Base-by-base conservation (phyloP, 192 early-diverging fungal genomes). In the Podochytrium sp. region DNA sequence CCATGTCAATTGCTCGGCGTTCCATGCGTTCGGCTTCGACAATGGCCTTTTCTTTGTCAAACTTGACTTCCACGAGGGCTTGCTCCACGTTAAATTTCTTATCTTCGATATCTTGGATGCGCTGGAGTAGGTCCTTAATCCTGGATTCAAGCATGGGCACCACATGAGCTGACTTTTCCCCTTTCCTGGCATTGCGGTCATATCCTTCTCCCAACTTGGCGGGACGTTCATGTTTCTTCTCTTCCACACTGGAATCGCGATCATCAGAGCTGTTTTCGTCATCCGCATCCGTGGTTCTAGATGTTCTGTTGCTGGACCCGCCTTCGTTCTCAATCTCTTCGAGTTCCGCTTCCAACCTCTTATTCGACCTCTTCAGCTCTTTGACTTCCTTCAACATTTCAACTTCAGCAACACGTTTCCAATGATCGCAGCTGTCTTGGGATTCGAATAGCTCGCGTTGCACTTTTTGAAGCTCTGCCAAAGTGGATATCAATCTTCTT, bases 41-140 rank as follows among this genome's bases (percentile, higher is more conserved):
- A 7, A 57, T 27, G 2, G 76, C 72, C 43, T 71, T 56, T 33
- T 77, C 81, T 25, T 42, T 58, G 12, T 76, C 78, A 30, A 71
- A 71, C 38, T 62, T 39, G 14, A 62, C 60, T 41, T 55, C 52
- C 20, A 77, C 47, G 2, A 79, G 50, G 10, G 57, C 59, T 35
- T 43, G 55, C 53, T 83, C 78, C 4, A 39, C 41, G 34, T 55
- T 32, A 29, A 80, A 25, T 35, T 73, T 77, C 18, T 74, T 68
- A 20, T 70, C 73, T 38, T 79, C 81, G 14, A 75, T 5, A 18
- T 35, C 63, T 74, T 82, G 74, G 38, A 68, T 20, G 23, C 77
- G 6, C 43, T 77, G 65, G 51, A 82, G n/a, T 14, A 78, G 42
- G 57, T 82, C 81, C 35, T 76, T 75, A n/a, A 82, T 74, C 5